phyloP scores from a whole-genome alignment of 768 basidiomycete genomes.

The Auriscalpium microsporum region DNA sequence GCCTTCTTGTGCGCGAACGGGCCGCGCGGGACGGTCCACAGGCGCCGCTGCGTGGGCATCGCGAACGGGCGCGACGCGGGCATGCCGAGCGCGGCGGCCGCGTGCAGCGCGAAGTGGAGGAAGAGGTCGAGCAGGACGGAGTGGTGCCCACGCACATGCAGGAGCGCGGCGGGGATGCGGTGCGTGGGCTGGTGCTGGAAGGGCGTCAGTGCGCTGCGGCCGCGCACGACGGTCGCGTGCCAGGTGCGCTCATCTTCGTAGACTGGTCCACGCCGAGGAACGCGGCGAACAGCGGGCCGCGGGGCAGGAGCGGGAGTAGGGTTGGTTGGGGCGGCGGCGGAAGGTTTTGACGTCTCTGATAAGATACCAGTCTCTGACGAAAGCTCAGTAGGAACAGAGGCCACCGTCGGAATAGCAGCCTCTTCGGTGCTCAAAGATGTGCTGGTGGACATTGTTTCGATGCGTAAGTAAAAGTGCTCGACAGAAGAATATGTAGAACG shows the following conservation, averaged over 20 bases:
- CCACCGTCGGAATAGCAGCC: too few species aligned
- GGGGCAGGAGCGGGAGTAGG: too few species aligned
- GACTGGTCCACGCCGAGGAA: too few species aligned
- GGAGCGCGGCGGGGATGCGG: constrained; percentile 65
- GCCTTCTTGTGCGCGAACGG: constrained; percentile 92
- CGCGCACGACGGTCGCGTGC: constrained; percentile 52
- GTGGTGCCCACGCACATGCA: constrained; percentile 80
- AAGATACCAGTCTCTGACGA: too few species aligned
- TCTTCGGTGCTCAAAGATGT: too few species aligned
- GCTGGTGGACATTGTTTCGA: too few species aligned
- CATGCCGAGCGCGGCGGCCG: constrained; percentile 78
- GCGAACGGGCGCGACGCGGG: constrained; percentile 56
- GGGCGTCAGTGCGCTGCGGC: constrained; percentile 48
- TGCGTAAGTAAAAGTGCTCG: too few species aligned
- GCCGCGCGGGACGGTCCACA: constrained; percentile 80
- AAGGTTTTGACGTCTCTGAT: too few species aligned
- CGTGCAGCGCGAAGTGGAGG: constrained; percentile 75
- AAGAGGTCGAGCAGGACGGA: constrained; percentile 63
- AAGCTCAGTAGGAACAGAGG: too few species aligned
- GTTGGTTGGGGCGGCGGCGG: too few species aligned
- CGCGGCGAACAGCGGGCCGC: too few species aligned
- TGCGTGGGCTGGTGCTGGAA: constrained; percentile 54
- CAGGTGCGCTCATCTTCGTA: constrained; percentile 26
- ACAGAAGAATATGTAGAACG: too few species aligned
- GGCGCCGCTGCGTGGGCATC: constrained; percentile 65